phyloP scores from a whole-genome alignment of 345 rosid genomes.

The Mallotus nudiflorus region DNA sequence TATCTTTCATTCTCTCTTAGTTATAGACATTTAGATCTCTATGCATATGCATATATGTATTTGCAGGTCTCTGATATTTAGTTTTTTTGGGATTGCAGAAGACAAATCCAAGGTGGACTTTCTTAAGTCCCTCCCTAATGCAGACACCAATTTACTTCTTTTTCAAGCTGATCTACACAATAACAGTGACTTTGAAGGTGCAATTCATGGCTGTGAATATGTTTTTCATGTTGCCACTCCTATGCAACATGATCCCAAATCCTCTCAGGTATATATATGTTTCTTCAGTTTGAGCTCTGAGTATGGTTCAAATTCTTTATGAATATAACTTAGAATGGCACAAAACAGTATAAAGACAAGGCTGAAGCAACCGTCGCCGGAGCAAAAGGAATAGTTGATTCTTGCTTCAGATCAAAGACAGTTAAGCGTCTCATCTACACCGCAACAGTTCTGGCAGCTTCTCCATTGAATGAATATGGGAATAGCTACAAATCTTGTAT shows the following conservation, averaged over 20 bases:
- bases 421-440: too few species aligned
- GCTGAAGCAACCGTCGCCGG: slow-evolving; percentile 27
- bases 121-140: too few species aligned
- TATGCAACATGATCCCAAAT: slow-evolving; percentile 14
- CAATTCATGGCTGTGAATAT: slow-evolving; percentile 34
- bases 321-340: too few species aligned
- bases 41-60: too few species aligned
- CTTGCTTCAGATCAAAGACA: slow-evolving; percentile 17
- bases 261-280: slow-evolving; percentile 9
- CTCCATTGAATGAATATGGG: too few species aligned
- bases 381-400: slow-evolving; percentile 16
- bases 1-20: too few species aligned
- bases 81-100: slow-evolving; percentile 21
- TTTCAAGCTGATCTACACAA: slow-evolving; percentile 35
- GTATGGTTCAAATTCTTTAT: too few species aligned
- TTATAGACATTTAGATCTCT: too few species aligned
- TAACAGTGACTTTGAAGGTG: slow-evolving; percentile 24
- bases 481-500: slow-evolving; percentile 33
- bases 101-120: slow-evolving; percentile 25
- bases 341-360: slow-evolving; percentile 25
- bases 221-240: slow-evolving; percentile 19
- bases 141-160: slow-evolving; percentile 25
- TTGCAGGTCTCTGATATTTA: too few species aligned
- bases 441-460: too few species aligned
- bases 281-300: background rate